Base-by-base conservation (phyloP, 148 eudicot genomes). In the Pharnaceum exiguum region DNA sequence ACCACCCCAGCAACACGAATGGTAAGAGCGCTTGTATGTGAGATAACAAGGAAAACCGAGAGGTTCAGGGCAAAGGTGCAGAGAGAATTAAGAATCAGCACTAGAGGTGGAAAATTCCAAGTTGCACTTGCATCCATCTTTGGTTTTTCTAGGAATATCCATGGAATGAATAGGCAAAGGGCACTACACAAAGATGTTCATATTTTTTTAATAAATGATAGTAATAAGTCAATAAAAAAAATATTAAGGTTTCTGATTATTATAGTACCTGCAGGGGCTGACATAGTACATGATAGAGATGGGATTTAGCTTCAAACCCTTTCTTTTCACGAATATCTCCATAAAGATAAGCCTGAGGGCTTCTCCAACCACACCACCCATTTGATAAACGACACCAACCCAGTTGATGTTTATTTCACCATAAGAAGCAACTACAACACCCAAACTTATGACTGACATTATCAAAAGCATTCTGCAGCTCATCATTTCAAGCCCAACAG, bases 351-450 rank as follows among this genome's bases (percentile, higher is more conserved):
- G 95, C 73, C 99, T 78, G 71, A 89, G 54, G 61, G 99, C 95
- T 79, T 93, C 99, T 36, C 96, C 99, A 33, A 93, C 89, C 24
- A 93, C 99, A 65, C 99, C 99, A 54, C 99, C 99, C 99, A 93
- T 93, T 82, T 93, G 96, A 81, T 93, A 93, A 61, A 93, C 96
- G 32, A 88, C 98, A 35, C 99, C 99, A 30, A 86, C 43, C 99
- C 99, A 93, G 57, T 57, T 93, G 62, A 93, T 83, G 45, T 72
- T 59, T 21, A 93, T 79, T 74, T 93, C 99, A 48, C 99, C 99
- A 76, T 93, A 93, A 15, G 99, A 93, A 50, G 99, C 99, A 51
- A 93, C 75, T 19, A 93, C 79, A 23, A 93, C 99, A 19, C 99
- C 99, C 7, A 86, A 80, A 75, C 96, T 93, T 77, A 93, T 93